Percentiles rank a stretch among this genome's conserved stretches.
These are phyloP conservation scores for Multifurca ochricompacta DNA, from an alignment of 768 basidiomycete genomes.

Conservation along the genomic window DNA sequence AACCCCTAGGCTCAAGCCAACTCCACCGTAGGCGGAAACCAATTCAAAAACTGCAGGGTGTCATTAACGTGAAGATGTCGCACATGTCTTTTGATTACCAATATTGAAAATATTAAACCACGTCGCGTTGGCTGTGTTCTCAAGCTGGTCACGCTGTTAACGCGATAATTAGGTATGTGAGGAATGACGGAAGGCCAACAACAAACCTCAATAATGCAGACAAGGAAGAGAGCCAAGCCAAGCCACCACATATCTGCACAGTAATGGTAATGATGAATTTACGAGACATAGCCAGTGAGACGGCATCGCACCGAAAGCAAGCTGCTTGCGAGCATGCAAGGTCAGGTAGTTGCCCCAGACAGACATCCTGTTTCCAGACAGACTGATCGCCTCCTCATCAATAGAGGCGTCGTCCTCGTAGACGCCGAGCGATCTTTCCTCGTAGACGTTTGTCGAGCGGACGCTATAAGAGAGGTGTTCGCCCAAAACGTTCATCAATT, in stretches of 20 bases:
- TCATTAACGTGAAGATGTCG: not conserved
- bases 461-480: conserved; percentile 43
- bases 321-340: conserved; percentile 78
- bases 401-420: conserved; percentile 41
- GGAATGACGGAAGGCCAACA: not conserved
- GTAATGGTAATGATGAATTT: not conserved
- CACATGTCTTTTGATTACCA: conserved; percentile 36
- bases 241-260: conserved; percentile 95
- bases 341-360: conserved; percentile 73
- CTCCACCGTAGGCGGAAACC: conserved; percentile 81
- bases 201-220: conserved; percentile 89
- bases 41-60: conserved; percentile 64
- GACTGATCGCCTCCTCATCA: conserved; percentile 33
- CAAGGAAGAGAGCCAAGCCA: conserved; percentile 70
- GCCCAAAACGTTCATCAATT: not conserved
- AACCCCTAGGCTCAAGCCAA: conserved; percentile 86
- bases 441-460: conserved; percentile 89
- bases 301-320: conserved; percentile 69
- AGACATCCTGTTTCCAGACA: conserved; percentile 41
- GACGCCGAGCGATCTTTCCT: conserved; percentile 84
- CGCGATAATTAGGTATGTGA: not conserved
- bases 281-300: not conserved
- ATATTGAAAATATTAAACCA: conserved; percentile 88
- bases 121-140: conserved; percentile 39
- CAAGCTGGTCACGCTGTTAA: conserved; percentile 48